Evolutionary conservation across 2,329 filamentous ascomycete species (phyloP), one percentile per base, ranked within the genome.

Genomic region (Monilinia aucupariae): DNA sequence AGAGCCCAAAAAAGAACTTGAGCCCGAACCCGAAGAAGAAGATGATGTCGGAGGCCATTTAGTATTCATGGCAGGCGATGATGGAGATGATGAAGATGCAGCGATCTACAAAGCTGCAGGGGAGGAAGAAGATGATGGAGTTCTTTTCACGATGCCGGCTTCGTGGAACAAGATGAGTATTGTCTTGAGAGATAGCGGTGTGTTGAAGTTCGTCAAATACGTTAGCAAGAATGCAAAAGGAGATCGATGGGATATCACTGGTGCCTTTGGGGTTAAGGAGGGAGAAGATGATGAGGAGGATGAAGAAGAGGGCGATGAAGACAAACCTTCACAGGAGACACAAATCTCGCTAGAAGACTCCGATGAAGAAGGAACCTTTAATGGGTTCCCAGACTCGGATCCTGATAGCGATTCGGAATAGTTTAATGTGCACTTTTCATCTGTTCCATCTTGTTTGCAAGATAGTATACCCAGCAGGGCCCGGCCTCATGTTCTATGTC

Each of bases 121-220:
- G 27, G 75, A 73, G 25, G 82, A 85, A 48, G 93, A 96, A 61
- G 92, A 96, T 64, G 87, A 89, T 68, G 85, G 85, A 0, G 84
- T 90, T 59, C 75, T 90, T 41, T 89, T 90, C 73, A 86, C 82
- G 53, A 87, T 86, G 70, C 81, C 85, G 0, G 85, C 87, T 2
- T 79, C 80, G 9, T 99, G 94, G 94, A 97, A 97, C 76, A 91
- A 89, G 67, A 81, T 99, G 79, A 92, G 88, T 67, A 85, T 99
- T 68, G 94, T 97, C 39, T 79, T 97, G 69, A 84, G 94, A 64
- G 94, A 99, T 74, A 86, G 85, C 68, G 92, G 91, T 17, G 88
- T 89, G 17, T 80, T 99, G 73, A 88, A 91, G 74, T 99, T 99
- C 74, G 92, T 97, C 72, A 99, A 97, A 80, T 99, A 97, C 75